Percentiles rank a stretch among this genome's conserved stretches.
phyloP scores from a whole-genome alignment of 495 filamentous ascomycete species.

The Penicillium samsonianum region DNA sequence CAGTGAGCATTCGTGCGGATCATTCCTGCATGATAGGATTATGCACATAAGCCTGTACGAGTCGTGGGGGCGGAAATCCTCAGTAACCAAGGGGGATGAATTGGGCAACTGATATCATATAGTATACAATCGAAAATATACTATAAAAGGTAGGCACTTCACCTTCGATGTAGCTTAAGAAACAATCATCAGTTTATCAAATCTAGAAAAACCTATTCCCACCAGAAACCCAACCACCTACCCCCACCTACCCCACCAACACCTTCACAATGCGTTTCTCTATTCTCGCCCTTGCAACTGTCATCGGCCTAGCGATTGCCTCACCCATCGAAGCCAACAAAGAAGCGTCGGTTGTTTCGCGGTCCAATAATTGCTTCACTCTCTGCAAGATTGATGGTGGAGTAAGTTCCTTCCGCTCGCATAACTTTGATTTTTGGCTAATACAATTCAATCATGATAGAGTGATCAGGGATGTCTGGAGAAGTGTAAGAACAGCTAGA shows the following conservation, averaged over 20 bases:
- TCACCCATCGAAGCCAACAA: not conserved
- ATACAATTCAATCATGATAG: not conserved
- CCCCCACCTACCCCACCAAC: too few species aligned
- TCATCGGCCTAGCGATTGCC: slow-evolving; percentile 1
- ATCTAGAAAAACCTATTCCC: not conserved
- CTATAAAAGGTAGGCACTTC: not conserved
- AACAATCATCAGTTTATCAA: not conserved
- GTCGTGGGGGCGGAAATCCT: not conserved
- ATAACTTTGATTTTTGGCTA: not conserved
- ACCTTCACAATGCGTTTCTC: slow-evolving; percentile 5
- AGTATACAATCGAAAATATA: not conserved
- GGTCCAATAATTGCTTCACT: not conserved
- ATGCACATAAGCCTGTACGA: not conserved
- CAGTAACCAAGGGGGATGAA: not conserved
- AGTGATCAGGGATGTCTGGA: not conserved
- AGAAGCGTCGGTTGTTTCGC: not conserved
- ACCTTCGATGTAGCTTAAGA: too few species aligned
- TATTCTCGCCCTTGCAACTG: not conserved
- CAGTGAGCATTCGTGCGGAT: not conserved
- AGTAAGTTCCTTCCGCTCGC: not conserved
- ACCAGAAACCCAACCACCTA: not conserved
- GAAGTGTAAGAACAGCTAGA: not conserved
- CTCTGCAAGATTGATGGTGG: slow-evolving; percentile 8
- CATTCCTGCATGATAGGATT: not conserved
- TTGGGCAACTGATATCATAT: not conserved